Evolutionary conservation across 2,329 filamentous ascomycete genomes (phyloP).

Genomic region (Corynespora cassiicola): DNA sequence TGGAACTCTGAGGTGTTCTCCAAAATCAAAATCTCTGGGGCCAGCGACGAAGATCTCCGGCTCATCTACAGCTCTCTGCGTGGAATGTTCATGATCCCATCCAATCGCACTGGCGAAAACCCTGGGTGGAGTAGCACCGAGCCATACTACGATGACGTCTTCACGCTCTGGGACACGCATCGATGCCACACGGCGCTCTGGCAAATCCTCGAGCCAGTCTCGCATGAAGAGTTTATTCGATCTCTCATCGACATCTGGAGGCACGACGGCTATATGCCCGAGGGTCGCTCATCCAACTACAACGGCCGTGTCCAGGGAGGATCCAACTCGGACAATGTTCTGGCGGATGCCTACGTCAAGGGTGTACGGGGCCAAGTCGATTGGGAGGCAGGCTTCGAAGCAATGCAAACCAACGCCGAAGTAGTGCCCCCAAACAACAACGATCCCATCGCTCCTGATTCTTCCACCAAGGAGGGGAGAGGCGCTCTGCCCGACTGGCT

Average conservation of each 20-base stretch:
- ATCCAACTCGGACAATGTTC: slow-evolving; percentile 73
- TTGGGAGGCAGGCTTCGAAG: slow-evolving; percentile 60
- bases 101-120: slow-evolving; percentile 75
- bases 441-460: slow-evolving; percentile 61
- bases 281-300: slow-evolving; percentile 71
- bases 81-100: slow-evolving; percentile 72
- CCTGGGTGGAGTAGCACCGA: slow-evolving; percentile 68
- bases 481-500: slow-evolving; percentile 75
- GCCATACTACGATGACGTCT: slow-evolving; percentile 75
- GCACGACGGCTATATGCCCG: slow-evolving; percentile 68
- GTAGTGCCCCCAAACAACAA: slow-evolving; percentile 65
- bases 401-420: slow-evolving; percentile 73
- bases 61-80: slow-evolving; percentile 73
- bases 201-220: slow-evolving; percentile 68
- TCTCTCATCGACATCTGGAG: slow-evolving; percentile 73
- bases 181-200: slow-evolving; percentile 70
- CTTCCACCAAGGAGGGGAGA: slow-evolving; percentile 71
- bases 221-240: slow-evolving; percentile 70
- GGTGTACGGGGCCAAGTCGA: slow-evolving; percentile 67
- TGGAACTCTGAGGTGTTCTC: slow-evolving; percentile 70
- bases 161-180: slow-evolving; percentile 72
- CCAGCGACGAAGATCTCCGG: slow-evolving; percentile 61
- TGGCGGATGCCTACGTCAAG: slow-evolving; percentile 76
- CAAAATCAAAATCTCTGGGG: slow-evolving; percentile 68
- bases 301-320: slow-evolving; percentile 75